Conservation (phyloP, 2,329 filamentous ascomycete species). For the Aspergillus texensis region DNA sequence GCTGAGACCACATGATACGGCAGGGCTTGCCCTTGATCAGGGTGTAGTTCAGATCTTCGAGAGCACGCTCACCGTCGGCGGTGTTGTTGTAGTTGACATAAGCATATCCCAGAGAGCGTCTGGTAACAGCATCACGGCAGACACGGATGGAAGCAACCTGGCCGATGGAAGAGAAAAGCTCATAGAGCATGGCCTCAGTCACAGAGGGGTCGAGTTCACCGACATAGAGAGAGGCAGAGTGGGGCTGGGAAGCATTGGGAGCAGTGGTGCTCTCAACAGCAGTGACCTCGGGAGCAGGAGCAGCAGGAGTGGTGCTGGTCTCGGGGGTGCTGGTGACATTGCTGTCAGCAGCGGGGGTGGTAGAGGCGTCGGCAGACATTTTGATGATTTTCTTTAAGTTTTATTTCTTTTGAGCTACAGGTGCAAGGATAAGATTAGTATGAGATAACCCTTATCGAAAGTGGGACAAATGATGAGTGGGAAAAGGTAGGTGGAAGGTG, state of each 20-base stretch:
- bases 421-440: constrained; percentile 8
- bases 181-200: constrained; percentile 99
- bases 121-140: constrained; percentile 97
- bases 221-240: constrained; percentile 97
- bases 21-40: constrained; percentile 98
- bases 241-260: constrained; percentile 76
- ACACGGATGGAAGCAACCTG: constrained; percentile 99
- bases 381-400: constrained; percentile 65
- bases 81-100: constrained; percentile 99
- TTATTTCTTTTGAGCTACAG: constrained; percentile 30
- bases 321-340: constrained; percentile 64
- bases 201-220: constrained; percentile 97
- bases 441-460: constrained; percentile 11
- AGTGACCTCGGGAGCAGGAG: constrained; percentile 60
- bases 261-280: constrained; percentile 58
- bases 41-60: constrained; percentile 99
- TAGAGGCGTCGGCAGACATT: constrained; percentile 79
- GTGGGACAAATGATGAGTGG: neutral
- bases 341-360: constrained; percentile 66
- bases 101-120: constrained; percentile 96
- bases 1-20: constrained; percentile 99
- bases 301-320: constrained; percentile 65
- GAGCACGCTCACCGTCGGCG: constrained; percentile 91
- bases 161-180: constrained; percentile 99
- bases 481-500: neutral